Percentiles rank a stretch among this genome's conserved stretches.
Conservation (phyloP, 768 basidiomycete genomes). For the Calocybe gangraenosa region DNA sequence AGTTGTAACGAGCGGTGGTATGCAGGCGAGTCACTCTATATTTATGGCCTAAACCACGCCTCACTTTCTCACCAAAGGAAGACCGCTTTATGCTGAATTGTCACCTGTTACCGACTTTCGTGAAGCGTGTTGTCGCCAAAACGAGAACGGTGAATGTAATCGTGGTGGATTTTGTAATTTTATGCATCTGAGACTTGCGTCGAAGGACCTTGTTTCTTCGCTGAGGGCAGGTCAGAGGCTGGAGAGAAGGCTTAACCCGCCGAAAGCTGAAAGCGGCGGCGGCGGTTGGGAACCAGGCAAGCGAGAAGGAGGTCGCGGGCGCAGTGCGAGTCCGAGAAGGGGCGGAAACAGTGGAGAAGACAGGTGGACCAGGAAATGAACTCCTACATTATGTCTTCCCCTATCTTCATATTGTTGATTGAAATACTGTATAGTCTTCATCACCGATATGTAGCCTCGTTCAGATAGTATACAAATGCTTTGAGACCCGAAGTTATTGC, state of each 20-base stretch:
- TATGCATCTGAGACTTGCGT: conserved; percentile 91
- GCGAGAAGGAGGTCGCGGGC: conserved; percentile 57
- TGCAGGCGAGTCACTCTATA: conserved; percentile 59
- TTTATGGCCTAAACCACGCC: conserved; percentile 1
- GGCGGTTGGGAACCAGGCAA: conserved; percentile 85
- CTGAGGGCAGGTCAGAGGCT: conserved; percentile 80
- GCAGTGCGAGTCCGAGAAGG: conserved; percentile 70
- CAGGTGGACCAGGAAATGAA: conserved; percentile 65
- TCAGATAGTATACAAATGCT: too few species aligned
- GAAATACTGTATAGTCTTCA: too few species aligned
- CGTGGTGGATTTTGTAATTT: conserved; percentile 99
- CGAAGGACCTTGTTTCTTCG: conserved; percentile 75
- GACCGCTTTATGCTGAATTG: conserved; percentile 94
- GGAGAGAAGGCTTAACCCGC: conserved; percentile 72
- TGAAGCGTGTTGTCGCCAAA: conserved; percentile 98
- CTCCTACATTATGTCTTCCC: background rate
- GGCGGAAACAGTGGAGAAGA: conserved; percentile 70
- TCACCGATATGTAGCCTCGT: too few species aligned
- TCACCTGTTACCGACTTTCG: conserved; percentile 98
- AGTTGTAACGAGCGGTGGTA: conserved; percentile 97
- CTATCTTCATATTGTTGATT: background rate
- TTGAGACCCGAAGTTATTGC: too few species aligned
- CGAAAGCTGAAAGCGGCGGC: conserved; percentile 56
- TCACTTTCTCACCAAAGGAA: conserved; percentile 48
- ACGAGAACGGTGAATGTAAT: conserved; percentile 98